Conservation (phyloP, 306 rosid species). For the Vachellia collinsii region DNA sequence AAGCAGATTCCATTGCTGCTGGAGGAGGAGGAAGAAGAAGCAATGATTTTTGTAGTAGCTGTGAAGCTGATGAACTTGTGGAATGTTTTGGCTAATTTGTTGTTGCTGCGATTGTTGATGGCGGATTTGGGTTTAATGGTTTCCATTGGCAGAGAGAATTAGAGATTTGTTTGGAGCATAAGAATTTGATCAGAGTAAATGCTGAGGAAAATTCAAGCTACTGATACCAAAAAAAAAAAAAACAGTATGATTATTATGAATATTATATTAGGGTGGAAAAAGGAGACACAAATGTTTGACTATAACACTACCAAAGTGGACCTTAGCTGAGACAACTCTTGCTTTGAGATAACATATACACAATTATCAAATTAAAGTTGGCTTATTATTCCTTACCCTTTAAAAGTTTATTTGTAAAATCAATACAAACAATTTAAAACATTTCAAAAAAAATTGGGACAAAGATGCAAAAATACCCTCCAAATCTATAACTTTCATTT, state of each 20-base stretch:
- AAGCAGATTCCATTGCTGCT: slow-evolving; percentile 76
- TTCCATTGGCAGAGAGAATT: slow-evolving; percentile 54
- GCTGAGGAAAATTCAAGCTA: background rate
- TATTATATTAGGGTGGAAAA: slow-evolving; percentile 45
- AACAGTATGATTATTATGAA: slow-evolving; percentile 11
- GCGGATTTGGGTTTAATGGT: slow-evolving; percentile 68
- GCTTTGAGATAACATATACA: slow-evolving; percentile 24
- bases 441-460: too few relatives aligned
- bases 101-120: slow-evolving; percentile 51
- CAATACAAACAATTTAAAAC: background rate
- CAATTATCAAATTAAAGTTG: slow-evolving; percentile 45
- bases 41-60: slow-evolving; percentile 59
- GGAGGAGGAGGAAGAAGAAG: slow-evolving; percentile 37
- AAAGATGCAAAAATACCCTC: too few relatives aligned
- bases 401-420: background rate
- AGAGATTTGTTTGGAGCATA: slow-evolving; percentile 39
- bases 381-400: background rate
- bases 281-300: slow-evolving; percentile 63
- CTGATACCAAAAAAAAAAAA: background rate
- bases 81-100: slow-evolving; percentile 56
- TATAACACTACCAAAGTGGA: slow-evolving; percentile 29
- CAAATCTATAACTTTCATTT: too few relatives aligned
- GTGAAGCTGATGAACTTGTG: slow-evolving; percentile 71
- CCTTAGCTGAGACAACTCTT: slow-evolving; percentile 26
- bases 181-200: slow-evolving; percentile 22